phyloP scores from a whole-genome alignment of 768 basidiomycete genomes.

The Macrolepiota fuliginosa region DNA sequence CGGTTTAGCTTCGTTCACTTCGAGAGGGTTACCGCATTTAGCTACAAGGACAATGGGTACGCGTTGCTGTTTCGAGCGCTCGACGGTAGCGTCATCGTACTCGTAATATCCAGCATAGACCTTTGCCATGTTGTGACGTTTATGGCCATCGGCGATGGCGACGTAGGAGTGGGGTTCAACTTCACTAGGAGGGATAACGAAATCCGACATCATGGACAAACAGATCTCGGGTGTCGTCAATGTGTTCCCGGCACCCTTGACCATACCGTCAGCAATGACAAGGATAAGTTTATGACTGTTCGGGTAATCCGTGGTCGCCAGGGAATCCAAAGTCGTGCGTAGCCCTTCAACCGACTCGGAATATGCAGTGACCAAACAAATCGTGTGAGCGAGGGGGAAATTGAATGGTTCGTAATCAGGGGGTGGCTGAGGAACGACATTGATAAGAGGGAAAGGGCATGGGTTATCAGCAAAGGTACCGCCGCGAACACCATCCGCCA shows the following conservation, averaged over 20 bases:
- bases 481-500: conserved; percentile 49
- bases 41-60: conserved; percentile 96
- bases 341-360: conserved; percentile 96
- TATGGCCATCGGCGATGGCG: conserved; percentile 99
- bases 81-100: conserved; percentile 89
- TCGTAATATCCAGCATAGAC: conserved; percentile 97
- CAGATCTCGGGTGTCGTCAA: conserved; percentile 93
- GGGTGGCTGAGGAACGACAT: conserved; percentile 91
- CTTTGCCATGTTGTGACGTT: conserved; percentile 98
- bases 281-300: conserved; percentile 96
- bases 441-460: conserved; percentile 90
- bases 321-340: conserved; percentile 95
- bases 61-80: conserved; percentile 91
- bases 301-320: conserved; percentile 97
- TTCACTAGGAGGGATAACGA: conserved; percentile 74
- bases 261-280: conserved; percentile 97
- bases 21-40: conserved; percentile 91
- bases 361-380: conserved; percentile 97
- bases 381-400: conserved; percentile 90
- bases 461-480: conserved; percentile 58
- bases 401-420: conserved; percentile 93
- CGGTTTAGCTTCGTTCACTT: conserved; percentile 86
- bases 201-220: conserved; percentile 96
- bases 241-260: conserved; percentile 89
- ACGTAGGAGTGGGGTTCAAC: conserved; percentile 96